phyloP scores from a whole-genome alignment of 148 eudicot species.

The Amaranthus hypochondriacus region DNA sequence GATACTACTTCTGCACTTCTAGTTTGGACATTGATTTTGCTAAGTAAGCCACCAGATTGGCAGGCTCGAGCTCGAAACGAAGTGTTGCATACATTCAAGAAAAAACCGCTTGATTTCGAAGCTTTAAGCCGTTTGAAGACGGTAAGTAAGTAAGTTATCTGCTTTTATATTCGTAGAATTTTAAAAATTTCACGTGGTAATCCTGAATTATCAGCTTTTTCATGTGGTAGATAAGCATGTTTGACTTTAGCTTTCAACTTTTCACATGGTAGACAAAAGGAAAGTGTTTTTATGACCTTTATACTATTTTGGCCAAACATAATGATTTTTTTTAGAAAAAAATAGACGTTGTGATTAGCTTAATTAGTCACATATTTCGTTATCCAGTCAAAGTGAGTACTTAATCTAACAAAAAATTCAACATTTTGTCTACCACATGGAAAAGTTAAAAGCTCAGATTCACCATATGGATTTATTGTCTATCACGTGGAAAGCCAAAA shows the following conservation, averaged over 20 bases:
- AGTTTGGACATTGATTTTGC: slow-evolving; percentile 25
- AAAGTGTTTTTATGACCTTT: background rate
- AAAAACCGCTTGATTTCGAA: slow-evolving; percentile 20
- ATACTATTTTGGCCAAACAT: no score
- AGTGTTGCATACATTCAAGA: slow-evolving; percentile 17
- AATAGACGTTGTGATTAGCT: no score
- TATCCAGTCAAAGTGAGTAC: no score
- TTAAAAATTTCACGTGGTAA: background rate
- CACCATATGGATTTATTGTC: no score
- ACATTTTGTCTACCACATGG: no score
- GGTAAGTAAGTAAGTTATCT: slow-evolving; percentile 26
- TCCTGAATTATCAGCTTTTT: background rate
- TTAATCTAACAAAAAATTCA: no score
- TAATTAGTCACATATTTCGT: no score
- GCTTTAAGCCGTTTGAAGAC: slow-evolving; percentile 24
- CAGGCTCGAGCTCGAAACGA: slow-evolving; percentile 31
- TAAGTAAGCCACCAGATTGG: slow-evolving; percentile 33
- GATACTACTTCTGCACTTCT: slow-evolving; percentile 28
- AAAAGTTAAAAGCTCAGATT: no score
- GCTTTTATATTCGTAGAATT: background rate
- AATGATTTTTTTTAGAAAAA: background rate
- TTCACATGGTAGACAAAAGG: no score
- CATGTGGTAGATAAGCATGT: no score
- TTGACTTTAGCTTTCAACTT: no score
- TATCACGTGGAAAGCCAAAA: no score